These are phyloP conservation scores for Pichia sp. DNA, from an alignment of 1,139 yeast genomes.

Conservation along the genomic window DNA sequence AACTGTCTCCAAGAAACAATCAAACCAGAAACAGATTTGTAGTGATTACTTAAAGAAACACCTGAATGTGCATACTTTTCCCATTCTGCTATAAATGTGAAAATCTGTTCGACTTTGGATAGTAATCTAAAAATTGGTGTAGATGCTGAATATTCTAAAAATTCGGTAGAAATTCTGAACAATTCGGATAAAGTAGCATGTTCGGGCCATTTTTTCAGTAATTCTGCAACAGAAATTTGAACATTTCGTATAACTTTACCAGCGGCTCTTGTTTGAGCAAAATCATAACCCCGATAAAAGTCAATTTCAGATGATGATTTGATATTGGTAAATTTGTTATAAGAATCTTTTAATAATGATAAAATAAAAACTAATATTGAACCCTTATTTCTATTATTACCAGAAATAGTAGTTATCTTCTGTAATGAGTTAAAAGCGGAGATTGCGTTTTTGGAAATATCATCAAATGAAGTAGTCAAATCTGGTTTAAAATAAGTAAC, in stretches of 20 bases:
- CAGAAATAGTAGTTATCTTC: constrained; percentile 25
- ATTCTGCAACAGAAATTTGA: constrained; percentile 39
- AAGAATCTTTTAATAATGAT: constrained; percentile 29
- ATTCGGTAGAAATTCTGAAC: constrained; percentile 59
- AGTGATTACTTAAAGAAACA: constrained; percentile 53
- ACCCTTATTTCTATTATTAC: constrained; percentile 29
- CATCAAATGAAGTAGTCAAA: constrained; percentile 23
- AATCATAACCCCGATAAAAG: constrained; percentile 55
- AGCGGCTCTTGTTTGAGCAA: constrained; percentile 57
- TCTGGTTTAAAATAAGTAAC: constrained; percentile 28
- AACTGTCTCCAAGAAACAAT: constrained; percentile 88
- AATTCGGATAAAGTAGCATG: constrained; percentile 82
- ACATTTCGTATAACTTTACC: constrained; percentile 46
- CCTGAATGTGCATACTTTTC: constrained; percentile 83
- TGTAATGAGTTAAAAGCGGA: constrained; percentile 27
- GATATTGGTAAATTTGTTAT: constrained; percentile 16
- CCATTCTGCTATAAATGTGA: constrained; percentile 83
- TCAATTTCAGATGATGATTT: constrained; percentile 22
- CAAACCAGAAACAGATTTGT: constrained; percentile 54
- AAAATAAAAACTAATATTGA: constrained; percentile 41
- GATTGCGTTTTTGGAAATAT: constrained; percentile 38
- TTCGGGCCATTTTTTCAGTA: constrained; percentile 83
- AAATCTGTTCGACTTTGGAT: constrained; percentile 81
- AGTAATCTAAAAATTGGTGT: constrained; percentile 75
- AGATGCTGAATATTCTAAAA: constrained; percentile 51